A percentile compares a stretch with the other conserved stretches of the same genome.
These are phyloP conservation scores for Oenanthe sinensis DNA, from an alignment of 129 eudicot genomes.

Conservation along the genomic window DNA sequence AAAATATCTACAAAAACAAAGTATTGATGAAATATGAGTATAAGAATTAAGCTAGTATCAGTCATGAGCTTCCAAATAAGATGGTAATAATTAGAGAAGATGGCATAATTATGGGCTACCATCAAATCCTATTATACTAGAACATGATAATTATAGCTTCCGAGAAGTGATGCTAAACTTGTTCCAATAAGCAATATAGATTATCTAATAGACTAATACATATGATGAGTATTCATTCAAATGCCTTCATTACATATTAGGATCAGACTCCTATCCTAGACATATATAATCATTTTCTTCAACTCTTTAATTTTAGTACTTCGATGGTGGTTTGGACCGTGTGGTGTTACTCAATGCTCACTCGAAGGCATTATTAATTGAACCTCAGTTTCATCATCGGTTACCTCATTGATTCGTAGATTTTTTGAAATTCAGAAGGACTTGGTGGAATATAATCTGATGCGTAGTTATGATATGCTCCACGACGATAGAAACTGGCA, in stretches of 20 bases:
- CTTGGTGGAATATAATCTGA: constrained; percentile 71
- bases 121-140: background rate
- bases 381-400: background rate
- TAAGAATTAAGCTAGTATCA: background rate
- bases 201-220: background rate
- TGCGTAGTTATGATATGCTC: constrained; percentile 40
- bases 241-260: background rate
- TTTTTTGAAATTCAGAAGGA: constrained; percentile 36
- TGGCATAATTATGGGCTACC: background rate
- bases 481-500: constrained; percentile 60
- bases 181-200: background rate
- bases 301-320: background rate
- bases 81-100: background rate
- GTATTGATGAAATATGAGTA: background rate
- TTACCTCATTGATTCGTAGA: constrained; percentile 47
- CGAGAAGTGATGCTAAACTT: background rate
- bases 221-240: background rate
- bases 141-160: background rate
- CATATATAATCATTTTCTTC: too few species aligned
- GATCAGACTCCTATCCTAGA: background rate
- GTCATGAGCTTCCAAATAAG: background rate
- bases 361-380: background rate
- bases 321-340: background rate
- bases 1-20: background rate
- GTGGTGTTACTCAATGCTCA: background rate